These are phyloP conservation scores for Ceratobasidium sp. DNA, from an alignment of 1,284 basidiomycete genomes.

Conservation along the genomic window DNA sequence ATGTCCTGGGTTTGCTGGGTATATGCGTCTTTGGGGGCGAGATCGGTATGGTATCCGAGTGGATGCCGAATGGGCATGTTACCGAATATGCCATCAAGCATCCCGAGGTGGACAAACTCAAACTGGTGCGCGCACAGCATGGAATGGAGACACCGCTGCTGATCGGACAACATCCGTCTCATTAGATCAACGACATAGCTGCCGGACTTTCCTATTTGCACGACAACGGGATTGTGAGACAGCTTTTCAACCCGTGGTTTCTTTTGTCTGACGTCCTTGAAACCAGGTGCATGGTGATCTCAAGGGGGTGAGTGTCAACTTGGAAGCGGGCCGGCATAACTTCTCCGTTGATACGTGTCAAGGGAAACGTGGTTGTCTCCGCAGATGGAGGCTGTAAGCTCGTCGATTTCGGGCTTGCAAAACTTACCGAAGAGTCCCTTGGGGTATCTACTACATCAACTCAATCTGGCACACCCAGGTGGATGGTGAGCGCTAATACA, in stretches of 20 bases:
- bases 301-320: slow-evolving; percentile 17
- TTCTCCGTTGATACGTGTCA: background rate
- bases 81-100: slow-evolving; percentile 1
- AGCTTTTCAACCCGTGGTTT: background rate
- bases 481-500: slow-evolving; percentile 25
- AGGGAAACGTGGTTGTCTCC: slow-evolving; percentile 28
- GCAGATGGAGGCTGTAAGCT: background rate
- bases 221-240: background rate
- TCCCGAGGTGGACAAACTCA: slow-evolving; percentile 11
- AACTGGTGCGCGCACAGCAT: background rate
- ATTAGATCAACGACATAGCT: slow-evolving; percentile 1
- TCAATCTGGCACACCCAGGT: background rate
- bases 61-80: slow-evolving; percentile 28
- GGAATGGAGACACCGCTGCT: background rate
- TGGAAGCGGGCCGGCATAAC: no score
- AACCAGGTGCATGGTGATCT: slow-evolving; percentile 37
- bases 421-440: slow-evolving; percentile 1
- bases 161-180: no score
- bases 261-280: no score
- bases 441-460: slow-evolving; percentile 2
- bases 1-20: slow-evolving; percentile 22
- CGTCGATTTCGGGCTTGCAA: slow-evolving; percentile 30
- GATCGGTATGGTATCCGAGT: slow-evolving; percentile 40
- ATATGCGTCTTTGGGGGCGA: slow-evolving; percentile 35
- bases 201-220: slow-evolving; percentile 20